phyloP scores from a whole-genome alignment of 306 rosid species.

The Parietaria judaica region DNA sequence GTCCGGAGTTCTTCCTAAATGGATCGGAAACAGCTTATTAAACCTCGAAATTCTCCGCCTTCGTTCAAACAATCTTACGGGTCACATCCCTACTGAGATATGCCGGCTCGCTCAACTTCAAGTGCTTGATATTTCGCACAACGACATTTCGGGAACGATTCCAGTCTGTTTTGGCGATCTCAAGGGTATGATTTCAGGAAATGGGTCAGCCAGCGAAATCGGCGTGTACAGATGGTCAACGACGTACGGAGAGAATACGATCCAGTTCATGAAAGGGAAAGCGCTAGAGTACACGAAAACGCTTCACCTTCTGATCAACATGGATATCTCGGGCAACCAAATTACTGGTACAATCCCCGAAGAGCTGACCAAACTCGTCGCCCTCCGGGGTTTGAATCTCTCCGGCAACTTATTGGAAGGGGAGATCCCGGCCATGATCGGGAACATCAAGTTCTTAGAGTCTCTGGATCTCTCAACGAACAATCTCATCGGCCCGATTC shows the following conservation, averaged over 20 bases:
- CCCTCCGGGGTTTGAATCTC: constrained; percentile 23
- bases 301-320: constrained; percentile 17
- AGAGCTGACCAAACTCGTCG: constrained; percentile 17
- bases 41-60: constrained; percentile 19
- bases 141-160: constrained; percentile 20
- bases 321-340: constrained; percentile 33
- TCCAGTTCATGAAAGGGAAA: constrained; percentile 26
- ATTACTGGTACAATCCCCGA: constrained; percentile 25
- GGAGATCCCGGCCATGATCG: constrained; percentile 17
- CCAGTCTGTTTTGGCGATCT: constrained; percentile 22
- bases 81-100: constrained; percentile 17
- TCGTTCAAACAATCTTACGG: constrained; percentile 14
- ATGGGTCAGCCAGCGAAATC: not conserved
- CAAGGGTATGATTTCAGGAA: constrained; percentile 7
- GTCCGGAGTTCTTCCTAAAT: constrained; percentile 7
- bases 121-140: constrained; percentile 24
- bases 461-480: constrained; percentile 28
- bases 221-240: constrained; percentile 11
- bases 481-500: constrained; percentile 25
- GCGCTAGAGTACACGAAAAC: constrained; percentile 16
- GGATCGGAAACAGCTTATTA: constrained; percentile 12
- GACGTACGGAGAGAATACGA: constrained; percentile 12
- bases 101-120: constrained; percentile 19
- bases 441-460: constrained; percentile 19
- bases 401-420: constrained; percentile 22